Conservation (phyloP, 257 asterid genomes). For the Primulina tabacum region DNA sequence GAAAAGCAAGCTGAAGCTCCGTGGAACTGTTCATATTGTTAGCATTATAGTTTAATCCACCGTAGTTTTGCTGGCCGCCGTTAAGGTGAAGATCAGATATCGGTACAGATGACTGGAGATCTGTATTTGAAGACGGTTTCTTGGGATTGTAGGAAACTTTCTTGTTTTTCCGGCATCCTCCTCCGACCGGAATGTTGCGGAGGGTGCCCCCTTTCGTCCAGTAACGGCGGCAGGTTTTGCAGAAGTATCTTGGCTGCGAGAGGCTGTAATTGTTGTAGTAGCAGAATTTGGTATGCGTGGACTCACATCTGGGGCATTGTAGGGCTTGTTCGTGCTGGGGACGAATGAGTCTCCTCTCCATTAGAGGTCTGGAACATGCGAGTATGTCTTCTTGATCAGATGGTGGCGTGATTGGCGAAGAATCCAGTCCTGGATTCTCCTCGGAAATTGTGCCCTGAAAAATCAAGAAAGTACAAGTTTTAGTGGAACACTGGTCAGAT, state of each 20-base stretch:
- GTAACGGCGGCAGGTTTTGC: background rate
- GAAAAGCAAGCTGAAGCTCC: background rate
- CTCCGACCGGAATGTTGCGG: background rate
- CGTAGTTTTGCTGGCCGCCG: background rate
- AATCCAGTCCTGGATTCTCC: background rate
- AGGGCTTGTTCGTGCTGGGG: background rate
- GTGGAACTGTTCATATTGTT: background rate
- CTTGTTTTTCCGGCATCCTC: background rate
- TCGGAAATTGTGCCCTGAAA: background rate
- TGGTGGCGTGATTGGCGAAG: background rate
- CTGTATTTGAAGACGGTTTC: background rate
- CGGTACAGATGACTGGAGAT: background rate
- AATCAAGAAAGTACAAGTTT: background rate
- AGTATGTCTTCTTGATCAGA: background rate
- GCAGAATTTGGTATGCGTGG: background rate
- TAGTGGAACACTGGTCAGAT: background rate
- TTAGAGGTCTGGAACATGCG: background rate
- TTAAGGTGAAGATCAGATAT: background rate
- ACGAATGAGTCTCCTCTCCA: background rate
- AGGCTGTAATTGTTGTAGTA: background rate
- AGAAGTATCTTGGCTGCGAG: background rate
- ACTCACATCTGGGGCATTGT: background rate
- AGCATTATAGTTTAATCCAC: background rate
- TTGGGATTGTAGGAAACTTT: background rate
- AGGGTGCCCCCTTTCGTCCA: background rate